Evolutionary conservation across 148 eudicot species (phyloP), one percentile per base, ranked within the genome.

Genomic region (Simmondsia chinensis): DNA sequence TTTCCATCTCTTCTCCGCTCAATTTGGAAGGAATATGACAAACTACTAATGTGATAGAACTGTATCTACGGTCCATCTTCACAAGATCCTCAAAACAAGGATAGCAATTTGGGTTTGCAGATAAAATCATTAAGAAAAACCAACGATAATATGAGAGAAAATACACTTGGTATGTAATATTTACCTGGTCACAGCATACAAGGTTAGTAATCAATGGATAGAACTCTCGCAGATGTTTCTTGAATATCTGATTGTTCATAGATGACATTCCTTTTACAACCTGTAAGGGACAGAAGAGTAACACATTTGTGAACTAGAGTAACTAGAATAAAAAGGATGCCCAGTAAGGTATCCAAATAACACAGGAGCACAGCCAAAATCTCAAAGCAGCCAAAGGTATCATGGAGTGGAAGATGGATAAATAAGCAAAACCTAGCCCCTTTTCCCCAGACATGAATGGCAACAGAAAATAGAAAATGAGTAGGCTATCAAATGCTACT

Each of bases 161-260:
- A 42, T 29, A 18, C 23, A 21, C 7, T 32, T 9, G 6, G 43
- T 32, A 33, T 23, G 21, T 33, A 13, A 43, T 42, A 7, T 30
- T 66, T 60, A 91, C 99, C 99, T 86, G 99, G 71, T 91, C 95
- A 46, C 94, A 82, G 73, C 95, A 82, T 45, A 91, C 87, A 52
- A 91, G 94, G 57, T 80, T 91, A 25, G 95, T 86, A 56, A 91
- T 73, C 57, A 77, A 68, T 41, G 99, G 99, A 66, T 91, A 91
- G 76, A 91, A 91, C 48, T 82, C 79, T 54, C 89, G 68, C 42
- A 91, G 77, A 62, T 91, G 86, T 54, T 64, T 86, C 53, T 60
- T 74, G 76, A 91, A 91, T 43, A 91, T 73, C 41, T 51, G 57
- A 60, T 50, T 67, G 66, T 91, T 82, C 99, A 91, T 91, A 27